Evolutionary conservation across 352 stramenopile species (phyloP), one percentile per base, ranked within the genome.

Genomic region (Albugo candida): DNA sequence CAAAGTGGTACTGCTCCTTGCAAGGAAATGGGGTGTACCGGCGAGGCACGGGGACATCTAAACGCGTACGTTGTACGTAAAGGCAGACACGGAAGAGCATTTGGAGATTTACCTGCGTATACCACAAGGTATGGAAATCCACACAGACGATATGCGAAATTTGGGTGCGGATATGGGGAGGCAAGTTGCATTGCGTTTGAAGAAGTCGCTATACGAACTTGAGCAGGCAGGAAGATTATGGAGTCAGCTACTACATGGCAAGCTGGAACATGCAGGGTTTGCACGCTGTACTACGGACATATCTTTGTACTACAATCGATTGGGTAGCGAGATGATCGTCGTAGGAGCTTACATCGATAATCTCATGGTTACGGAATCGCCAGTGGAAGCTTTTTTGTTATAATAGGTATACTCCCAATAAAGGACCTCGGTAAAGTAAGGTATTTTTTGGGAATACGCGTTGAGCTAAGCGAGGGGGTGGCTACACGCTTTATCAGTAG

Each of bases 41-140:
- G n/a, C n/a, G n/a, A n/a, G n/a, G n/a, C n/a, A n/a, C n/a, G n/a
- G n/a, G n/a, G n/a, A n/a, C n/a, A n/a, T n/a, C n/a, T n/a, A n/a
- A n/a, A n/a, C n/a, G n/a, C n/a, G n/a, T n/a, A n/a, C n/a, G n/a
- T n/a, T n/a, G 6, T 54, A 49, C 24, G 34, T 54, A 10, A 54
- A 54, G 14, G 49, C 34, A 13, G 1, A 13, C 10, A 35, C 42
- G 8, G 11, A 47, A 10, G 44, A 54, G 16, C 14, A 41, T 16
- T 14, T 41, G 49, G 13, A n/a, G 13, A 54, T 54, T 17, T 54
- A 47, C 44, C n/a, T n/a, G n/a, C n/a, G n/a, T n/a, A n/a, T n/a
- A n/a, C n/a, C n/a, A n/a, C n/a, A n/a, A n/a, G n/a, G 47, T n/a
- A 38, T 52, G 24, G 20, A 44, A 12, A 0, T 1, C 14, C n/a